Conservation (phyloP, 768 basidiomycete species). For the Hygrophorus russula region DNA sequence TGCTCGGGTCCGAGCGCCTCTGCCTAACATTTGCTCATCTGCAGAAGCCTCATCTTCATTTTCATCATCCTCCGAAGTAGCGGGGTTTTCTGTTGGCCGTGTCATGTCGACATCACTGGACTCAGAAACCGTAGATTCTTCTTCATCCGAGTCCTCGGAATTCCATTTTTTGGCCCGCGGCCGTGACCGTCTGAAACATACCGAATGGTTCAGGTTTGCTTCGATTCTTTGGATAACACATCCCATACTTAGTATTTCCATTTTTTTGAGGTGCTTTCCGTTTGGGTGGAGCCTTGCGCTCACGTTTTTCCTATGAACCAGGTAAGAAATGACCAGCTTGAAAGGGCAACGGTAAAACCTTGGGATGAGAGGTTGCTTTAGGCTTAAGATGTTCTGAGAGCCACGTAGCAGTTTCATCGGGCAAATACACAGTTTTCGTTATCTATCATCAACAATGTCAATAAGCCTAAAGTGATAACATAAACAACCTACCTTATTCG, state of each 20-base stretch:
- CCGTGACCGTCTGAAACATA: constrained; percentile 25
- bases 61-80: constrained; percentile 16
- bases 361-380: constrained; percentile 13
- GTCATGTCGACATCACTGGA: constrained; percentile 30
- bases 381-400: constrained; percentile 36
- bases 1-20: constrained; percentile 27
- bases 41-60: constrained; percentile 16
- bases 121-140: constrained; percentile 15
- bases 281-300: constrained; percentile 41
- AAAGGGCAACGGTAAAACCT: constrained; percentile 15
- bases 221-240: constrained; percentile 1
- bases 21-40: constrained; percentile 24
- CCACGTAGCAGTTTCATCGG: constrained; percentile 48
- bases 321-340: constrained; percentile 5
- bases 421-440: constrained; percentile 54
- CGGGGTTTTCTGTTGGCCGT: constrained; percentile 16
- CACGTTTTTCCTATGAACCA: constrained; percentile 28
- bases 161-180: constrained; percentile 24
- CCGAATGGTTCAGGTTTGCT: constrained; percentile 1
- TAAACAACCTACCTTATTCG: constrained; percentile 39
- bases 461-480: background rate
- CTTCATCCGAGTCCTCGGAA: constrained; percentile 24
- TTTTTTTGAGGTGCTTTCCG: constrained; percentile 45
- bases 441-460: constrained; percentile 31
- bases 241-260: constrained; percentile 35